Conservation (phyloP, 352 stramenopile species). For the Phytophthora tubulina region DNA sequence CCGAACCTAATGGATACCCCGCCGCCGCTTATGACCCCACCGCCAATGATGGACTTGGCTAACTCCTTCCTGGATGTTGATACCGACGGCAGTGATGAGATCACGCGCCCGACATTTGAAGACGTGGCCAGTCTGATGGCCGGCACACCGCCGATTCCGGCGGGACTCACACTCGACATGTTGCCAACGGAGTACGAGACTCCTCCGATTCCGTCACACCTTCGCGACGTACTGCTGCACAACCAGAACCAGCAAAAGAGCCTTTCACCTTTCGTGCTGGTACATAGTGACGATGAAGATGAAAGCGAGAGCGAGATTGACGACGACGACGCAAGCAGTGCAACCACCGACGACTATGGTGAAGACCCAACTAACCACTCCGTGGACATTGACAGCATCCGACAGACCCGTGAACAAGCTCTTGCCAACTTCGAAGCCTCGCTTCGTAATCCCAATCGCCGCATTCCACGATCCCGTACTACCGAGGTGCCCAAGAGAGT, state of each 20-base stretch:
- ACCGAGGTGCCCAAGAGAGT: conserved; percentile 38
- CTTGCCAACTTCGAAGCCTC: conserved; percentile 53
- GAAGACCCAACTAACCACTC: conserved; percentile 39
- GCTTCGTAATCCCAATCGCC: conserved; percentile 38
- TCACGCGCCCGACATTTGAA: conserved; percentile 55
- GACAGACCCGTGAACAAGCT: conserved; percentile 44
- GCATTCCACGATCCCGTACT: conserved; percentile 40
- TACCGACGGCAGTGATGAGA: conserved; percentile 56
- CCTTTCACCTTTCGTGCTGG: conserved; percentile 16
- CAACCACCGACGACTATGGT: conserved; percentile 46
- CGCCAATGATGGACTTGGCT: conserved; percentile 46
- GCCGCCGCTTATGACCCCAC: conserved; percentile 41
- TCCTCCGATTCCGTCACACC: conserved; percentile 47
- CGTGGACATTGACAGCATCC: conserved; percentile 54
- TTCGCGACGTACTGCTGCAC: conserved; percentile 37
- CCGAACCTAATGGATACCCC: conserved; percentile 38
- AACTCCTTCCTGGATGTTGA: conserved; percentile 67
- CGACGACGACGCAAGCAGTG: conserved; percentile 48
- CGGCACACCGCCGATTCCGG: conserved; percentile 59
- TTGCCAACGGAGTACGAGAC: conserved; percentile 52
- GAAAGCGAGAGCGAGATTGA: conserved; percentile 42
- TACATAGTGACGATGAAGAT: conserved; percentile 34
- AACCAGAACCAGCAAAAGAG: conserved; percentile 33
- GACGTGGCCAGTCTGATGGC: conserved; percentile 46
- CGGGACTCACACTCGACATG: conserved; percentile 59